phyloP scores from a whole-genome alignment of 345 rosid species.

The Ailanthus altissimus region DNA sequence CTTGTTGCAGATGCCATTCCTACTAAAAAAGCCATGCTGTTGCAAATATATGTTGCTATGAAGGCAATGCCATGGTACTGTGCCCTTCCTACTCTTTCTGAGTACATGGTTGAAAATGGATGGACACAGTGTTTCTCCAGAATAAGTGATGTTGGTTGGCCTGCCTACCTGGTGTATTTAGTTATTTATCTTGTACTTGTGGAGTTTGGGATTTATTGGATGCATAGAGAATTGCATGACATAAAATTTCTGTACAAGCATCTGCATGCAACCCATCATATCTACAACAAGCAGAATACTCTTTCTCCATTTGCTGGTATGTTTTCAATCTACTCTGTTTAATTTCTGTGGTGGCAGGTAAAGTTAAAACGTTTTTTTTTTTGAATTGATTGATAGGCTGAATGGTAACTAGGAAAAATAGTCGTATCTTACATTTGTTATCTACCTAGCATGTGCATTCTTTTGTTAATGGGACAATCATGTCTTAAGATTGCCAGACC shows the following conservation, averaged over 20 bases:
- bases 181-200: constrained; percentile 58
- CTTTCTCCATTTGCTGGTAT: constrained; percentile 97
- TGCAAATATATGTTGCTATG: constrained; percentile 92
- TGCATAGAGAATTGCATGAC: constrained; percentile 94
- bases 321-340: constrained; percentile 20
- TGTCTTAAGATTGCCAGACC: background rate
- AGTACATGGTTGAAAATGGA: constrained; percentile 81
- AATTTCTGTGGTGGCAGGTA: constrained; percentile 1
- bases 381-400: background rate
- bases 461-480: background rate
- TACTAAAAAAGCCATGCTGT: constrained; percentile 72
- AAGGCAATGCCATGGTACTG: constrained; percentile 93
- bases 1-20: constrained; percentile 82
- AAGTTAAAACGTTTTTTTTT: constrained; percentile 6
- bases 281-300: constrained; percentile 97
- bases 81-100: constrained; percentile 82
- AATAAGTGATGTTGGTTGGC: constrained; percentile 69
- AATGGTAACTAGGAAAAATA: constrained; percentile 1
- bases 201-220: constrained; percentile 96
- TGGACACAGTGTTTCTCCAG: constrained; percentile 78
- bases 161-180: constrained; percentile 47
- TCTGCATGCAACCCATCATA: constrained; percentile 89
- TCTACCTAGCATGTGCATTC: background rate
- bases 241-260: constrained; percentile 87
- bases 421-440: constrained; percentile 2